Percentiles rank a stretch among this genome's conserved stretches.
Conservation (phyloP, 306 rosid species). For the Rosa chinensis region DNA sequence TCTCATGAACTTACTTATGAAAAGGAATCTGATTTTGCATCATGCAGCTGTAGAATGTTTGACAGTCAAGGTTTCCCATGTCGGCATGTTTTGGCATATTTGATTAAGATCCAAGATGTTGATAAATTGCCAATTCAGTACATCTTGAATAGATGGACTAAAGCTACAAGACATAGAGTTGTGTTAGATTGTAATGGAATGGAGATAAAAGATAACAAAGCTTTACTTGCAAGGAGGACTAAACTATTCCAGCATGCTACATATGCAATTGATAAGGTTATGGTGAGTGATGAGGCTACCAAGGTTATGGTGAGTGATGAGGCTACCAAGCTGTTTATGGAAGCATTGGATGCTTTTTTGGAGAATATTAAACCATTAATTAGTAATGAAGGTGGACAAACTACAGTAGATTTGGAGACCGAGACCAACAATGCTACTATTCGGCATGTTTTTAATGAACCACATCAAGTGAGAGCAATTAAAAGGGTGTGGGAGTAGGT, state of each 20-base stretch:
- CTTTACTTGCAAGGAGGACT: background rate
- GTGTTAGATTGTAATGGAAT: background rate
- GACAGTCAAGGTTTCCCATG: background rate
- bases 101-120: background rate
- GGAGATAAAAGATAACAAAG: background rate
- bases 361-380: background rate
- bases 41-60: background rate
- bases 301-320: background rate
- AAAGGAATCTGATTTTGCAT: background rate
- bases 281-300: background rate
- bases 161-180: too few relatives aligned
- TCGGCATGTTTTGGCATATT: background rate
- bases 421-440: background rate
- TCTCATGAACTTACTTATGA: background rate
- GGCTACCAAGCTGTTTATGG: background rate
- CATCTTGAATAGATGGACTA: background rate
- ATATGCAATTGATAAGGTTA: background rate
- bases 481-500: background rate
- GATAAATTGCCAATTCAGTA: background rate
- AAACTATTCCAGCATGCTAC: background rate
- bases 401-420: background rate
- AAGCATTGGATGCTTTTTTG: background rate
- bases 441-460: background rate
- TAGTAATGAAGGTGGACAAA: too few relatives aligned
- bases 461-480: background rate